Percentiles rank a stretch among this genome's conserved stretches.
phyloP scores from a whole-genome alignment of 495 filamentous ascomycete species.

The Tuber magnatum region DNA sequence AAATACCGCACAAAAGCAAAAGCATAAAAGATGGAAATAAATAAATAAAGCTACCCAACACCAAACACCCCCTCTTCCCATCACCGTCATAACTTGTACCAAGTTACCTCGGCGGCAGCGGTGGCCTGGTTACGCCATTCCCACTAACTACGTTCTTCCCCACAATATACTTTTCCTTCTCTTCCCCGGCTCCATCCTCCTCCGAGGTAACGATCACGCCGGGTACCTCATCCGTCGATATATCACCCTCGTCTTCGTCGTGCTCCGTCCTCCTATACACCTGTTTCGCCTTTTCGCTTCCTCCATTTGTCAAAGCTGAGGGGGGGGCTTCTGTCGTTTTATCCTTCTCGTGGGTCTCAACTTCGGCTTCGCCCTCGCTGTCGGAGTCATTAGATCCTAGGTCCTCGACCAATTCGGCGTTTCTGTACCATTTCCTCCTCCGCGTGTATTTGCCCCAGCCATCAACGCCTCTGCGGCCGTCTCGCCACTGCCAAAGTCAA shows the following conservation, averaged over 20 bases:
- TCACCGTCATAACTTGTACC: not conserved
- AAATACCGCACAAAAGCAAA: not conserved
- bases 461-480: conserved; percentile 78
- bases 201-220: not conserved
- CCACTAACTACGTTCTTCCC: not conserved
- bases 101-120: conserved; percentile 2
- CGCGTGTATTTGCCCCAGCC: conserved; percentile 94
- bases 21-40: not conserved
- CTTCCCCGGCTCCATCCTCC: not conserved
- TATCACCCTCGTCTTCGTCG: not conserved
- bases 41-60: not conserved
- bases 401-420: conserved; percentile 84
- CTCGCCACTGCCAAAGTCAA: conserved; percentile 63
- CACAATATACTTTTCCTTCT: not conserved
- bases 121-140: not conserved
- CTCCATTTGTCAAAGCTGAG: not conserved
- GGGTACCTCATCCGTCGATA: not conserved
- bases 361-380: conserved; percentile 17
- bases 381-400: not conserved
- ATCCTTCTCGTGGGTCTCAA: not conserved
- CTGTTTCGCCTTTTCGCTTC: not conserved
- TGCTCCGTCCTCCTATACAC: not conserved
- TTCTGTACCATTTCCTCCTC: conserved; percentile 89
- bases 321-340: not conserved
- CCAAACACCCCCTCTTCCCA: not conserved